Conservation (phyloP, 2,329 filamentous ascomycete species). For the Arthroderma sp. region DNA sequence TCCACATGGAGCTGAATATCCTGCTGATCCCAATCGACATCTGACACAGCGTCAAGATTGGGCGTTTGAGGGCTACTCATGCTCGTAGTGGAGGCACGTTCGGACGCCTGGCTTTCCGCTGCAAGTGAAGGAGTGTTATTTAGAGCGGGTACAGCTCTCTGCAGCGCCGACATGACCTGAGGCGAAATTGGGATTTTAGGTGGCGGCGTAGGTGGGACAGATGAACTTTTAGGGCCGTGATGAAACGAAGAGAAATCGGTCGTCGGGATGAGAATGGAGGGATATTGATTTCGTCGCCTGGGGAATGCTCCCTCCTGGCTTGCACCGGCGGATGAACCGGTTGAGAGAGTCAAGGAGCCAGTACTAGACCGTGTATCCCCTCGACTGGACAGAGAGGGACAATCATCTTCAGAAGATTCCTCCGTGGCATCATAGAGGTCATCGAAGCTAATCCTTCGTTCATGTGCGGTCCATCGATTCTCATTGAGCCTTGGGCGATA, state of each 20-base stretch:
- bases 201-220: slow-evolving; percentile 36
- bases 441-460: slow-evolving; percentile 49
- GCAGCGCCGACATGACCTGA: slow-evolving; percentile 58
- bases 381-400: slow-evolving; percentile 38
- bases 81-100: slow-evolving; percentile 56
- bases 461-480: neutral
- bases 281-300: slow-evolving; percentile 39
- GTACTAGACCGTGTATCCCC: slow-evolving; percentile 31
- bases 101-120: slow-evolving; percentile 65
- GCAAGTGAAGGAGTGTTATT: slow-evolving; percentile 81
- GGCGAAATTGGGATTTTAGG: slow-evolving; percentile 60
- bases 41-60: slow-evolving; percentile 46
- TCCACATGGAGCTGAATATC: slow-evolving; percentile 24
- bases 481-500: neutral
- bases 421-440: slow-evolving; percentile 70
- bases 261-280: slow-evolving; percentile 47
- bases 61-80: slow-evolving; percentile 79
- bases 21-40: slow-evolving; percentile 46
- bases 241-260: slow-evolving; percentile 38
- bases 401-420: slow-evolving; percentile 43
- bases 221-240: slow-evolving; percentile 38
- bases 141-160: slow-evolving; percentile 55
- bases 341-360: slow-evolving; percentile 4
- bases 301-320: slow-evolving; percentile 23
- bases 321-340: slow-evolving; percentile 25